Evolutionary conservation across 2,329 filamentous ascomycete species (phyloP), one percentile per base, ranked within the genome.

Genomic region (Botrytis medusae): DNA sequence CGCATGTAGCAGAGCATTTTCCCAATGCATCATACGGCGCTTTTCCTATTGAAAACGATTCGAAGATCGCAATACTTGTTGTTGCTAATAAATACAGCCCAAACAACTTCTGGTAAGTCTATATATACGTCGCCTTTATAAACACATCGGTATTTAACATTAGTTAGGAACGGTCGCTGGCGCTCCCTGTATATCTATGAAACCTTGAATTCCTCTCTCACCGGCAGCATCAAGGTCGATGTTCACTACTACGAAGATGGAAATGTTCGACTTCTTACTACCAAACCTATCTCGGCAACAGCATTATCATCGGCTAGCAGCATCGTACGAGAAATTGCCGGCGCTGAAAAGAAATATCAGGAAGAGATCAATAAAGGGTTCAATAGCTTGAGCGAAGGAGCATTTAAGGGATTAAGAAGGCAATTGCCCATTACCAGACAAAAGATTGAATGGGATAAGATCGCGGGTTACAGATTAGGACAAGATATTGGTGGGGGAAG

Each of bases 231-330:
- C 83, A 94, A 95, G 82, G 93, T 98, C 71, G 95, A 98, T 78
- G 95, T 99, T 69, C 96, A 99, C 86, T 99, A 99, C 87, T 99
- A 99, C 85, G 96, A 99, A 84, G 97, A 99, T 81, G 96, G 96
- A 75, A 99, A 99, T 81, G 96, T 99, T 73, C 92, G 96, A 3
- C 88, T 99, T 74, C 87, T 95, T 76, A 98, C 96, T n/a, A 91
- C 89, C 80, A 98, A 98, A 84, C 86, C 92, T 18, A 82, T 95
- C 20, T 86, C 86, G 0, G 82, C 88, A 4, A 88, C 88, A 14
- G 82, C 89, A 1, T 90, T 88, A 1, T 86, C 86, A 46, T 87
- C 88, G 0, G 92, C 91, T 51, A 76, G 71, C 20, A 76, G 79
- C 25, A 88, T 98, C 64, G 86, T 92, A 76, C 91, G 89, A 83